phyloP scores from a whole-genome alignment of 495 filamentous ascomycete species.

The Penicillium steckii region DNA sequence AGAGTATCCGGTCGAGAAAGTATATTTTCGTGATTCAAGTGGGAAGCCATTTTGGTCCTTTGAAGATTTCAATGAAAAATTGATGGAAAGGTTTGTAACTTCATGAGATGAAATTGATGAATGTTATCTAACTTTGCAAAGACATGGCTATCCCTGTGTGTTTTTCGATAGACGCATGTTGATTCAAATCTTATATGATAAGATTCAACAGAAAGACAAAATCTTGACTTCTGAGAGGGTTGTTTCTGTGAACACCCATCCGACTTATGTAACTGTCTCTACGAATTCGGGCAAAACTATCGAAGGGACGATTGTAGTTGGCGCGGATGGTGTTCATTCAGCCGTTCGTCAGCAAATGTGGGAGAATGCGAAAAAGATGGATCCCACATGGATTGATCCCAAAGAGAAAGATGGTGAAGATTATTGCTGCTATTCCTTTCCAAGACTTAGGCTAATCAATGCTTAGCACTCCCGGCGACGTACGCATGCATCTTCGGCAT shows the following conservation, averaged over 20 bases:
- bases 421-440: too few relatives aligned
- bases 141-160: conserved; percentile 16
- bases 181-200: conserved; percentile 34
- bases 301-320: conserved; percentile 47
- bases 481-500: conserved; percentile 28
- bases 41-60: conserved; percentile 10
- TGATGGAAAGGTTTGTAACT: conserved; percentile 7
- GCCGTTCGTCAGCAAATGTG: conserved; percentile 44
- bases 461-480: conserved; percentile 17
- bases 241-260: conserved; percentile 17
- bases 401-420: conserved; percentile 20
- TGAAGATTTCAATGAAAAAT: conserved; percentile 1
- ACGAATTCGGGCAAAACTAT: conserved; percentile 34
- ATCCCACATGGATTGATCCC: conserved; percentile 20
- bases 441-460: too few relatives aligned
- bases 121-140: background rate
- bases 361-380: conserved; percentile 24
- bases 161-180: conserved; percentile 36
- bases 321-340: conserved; percentile 52
- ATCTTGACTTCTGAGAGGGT: conserved; percentile 37
- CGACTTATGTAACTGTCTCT: conserved; percentile 24
- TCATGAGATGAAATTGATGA: background rate
- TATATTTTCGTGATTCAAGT: conserved; percentile 13
- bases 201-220: conserved; percentile 30
- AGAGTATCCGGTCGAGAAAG: conserved; percentile 15